phyloP scores from a whole-genome alignment of 2,329 filamentous ascomycete genomes.

The Mariannaea sp. region DNA sequence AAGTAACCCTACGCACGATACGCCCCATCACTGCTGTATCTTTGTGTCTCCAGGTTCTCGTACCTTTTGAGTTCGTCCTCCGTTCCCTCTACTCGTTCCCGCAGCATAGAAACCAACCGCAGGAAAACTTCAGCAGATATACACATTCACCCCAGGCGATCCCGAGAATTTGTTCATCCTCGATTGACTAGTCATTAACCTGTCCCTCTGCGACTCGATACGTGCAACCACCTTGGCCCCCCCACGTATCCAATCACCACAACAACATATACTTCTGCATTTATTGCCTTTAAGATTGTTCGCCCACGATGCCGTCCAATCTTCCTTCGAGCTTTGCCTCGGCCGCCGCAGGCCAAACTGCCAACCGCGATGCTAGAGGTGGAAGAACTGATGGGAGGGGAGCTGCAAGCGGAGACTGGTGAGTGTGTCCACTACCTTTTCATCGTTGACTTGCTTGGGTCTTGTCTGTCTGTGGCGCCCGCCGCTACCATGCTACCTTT shows the following conservation, averaged over 20 bases:
- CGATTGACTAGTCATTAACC: slow-evolving; percentile 28
- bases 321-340: slow-evolving; percentile 84
- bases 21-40: slow-evolving; percentile 27
- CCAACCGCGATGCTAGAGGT: slow-evolving; percentile 62
- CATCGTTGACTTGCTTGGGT: slow-evolving; percentile 16
- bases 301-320: slow-evolving; percentile 67
- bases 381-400: slow-evolving; percentile 63
- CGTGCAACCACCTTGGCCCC: slow-evolving; percentile 22
- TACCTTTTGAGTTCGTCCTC: slow-evolving; percentile 23
- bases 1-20: slow-evolving; percentile 24
- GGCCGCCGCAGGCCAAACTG: slow-evolving; percentile 76
- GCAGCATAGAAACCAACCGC: slow-evolving; percentile 24
- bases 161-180: slow-evolving; percentile 23
- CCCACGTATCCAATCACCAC: slow-evolving; percentile 18
- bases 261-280: slow-evolving; percentile 12
- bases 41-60: slow-evolving; percentile 26
- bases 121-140: slow-evolving; percentile 18
- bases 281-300: slow-evolving; percentile 25
- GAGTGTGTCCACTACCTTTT: slow-evolving; percentile 52
- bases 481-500: slow-evolving; percentile 28
- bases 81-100: slow-evolving; percentile 21
- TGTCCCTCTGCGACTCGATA: slow-evolving; percentile 28
- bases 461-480: slow-evolving; percentile 4
- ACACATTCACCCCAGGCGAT: slow-evolving; percentile 26
- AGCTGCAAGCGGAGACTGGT: slow-evolving; percentile 72